Evolutionary conservation across 192 early-diverging fungal species (phyloP).

Genomic region (Umbelopsis sp.): DNA sequence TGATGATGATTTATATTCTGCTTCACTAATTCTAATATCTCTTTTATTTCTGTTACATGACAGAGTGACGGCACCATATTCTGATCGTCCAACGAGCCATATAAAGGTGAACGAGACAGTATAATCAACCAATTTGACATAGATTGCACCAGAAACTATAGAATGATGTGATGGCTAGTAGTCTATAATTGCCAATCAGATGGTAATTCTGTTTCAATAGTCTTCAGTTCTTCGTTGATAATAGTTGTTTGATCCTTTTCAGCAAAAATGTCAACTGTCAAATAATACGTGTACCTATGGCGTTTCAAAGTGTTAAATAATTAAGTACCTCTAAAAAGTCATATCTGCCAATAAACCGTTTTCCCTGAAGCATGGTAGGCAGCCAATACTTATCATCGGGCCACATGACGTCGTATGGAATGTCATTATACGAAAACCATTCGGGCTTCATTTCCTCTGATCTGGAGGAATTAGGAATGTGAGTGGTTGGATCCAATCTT

Average conservation of each 20-base stretch:
- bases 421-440: slow-evolving; percentile 59
- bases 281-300: no score
- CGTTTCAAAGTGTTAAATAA: neutral
- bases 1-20: neutral
- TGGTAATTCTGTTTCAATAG: neutral
- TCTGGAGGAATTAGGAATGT: slow-evolving; percentile 13
- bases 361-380: slow-evolving; percentile 46
- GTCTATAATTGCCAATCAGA: neutral
- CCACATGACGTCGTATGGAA: slow-evolving; percentile 77
- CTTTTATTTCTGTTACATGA: neutral
- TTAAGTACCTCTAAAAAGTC: slow-evolving; percentile 42
- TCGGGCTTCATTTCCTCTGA: slow-evolving; percentile 78
- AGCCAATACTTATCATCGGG: slow-evolving; percentile 69
- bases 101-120: neutral
- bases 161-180: neutral
- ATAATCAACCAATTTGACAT: neutral
- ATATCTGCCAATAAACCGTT: slow-evolving; percentile 52
- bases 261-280: neutral
- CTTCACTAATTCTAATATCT: no score
- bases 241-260: neutral
- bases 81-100: neutral
- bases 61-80: slow-evolving; percentile 12
- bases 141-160: neutral
- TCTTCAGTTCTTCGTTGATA: neutral
- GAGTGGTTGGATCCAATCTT: neutral